Evolutionary conservation across 768 basidiomycete species (phyloP).

Genomic region (Clitopilus hobsonii): DNA sequence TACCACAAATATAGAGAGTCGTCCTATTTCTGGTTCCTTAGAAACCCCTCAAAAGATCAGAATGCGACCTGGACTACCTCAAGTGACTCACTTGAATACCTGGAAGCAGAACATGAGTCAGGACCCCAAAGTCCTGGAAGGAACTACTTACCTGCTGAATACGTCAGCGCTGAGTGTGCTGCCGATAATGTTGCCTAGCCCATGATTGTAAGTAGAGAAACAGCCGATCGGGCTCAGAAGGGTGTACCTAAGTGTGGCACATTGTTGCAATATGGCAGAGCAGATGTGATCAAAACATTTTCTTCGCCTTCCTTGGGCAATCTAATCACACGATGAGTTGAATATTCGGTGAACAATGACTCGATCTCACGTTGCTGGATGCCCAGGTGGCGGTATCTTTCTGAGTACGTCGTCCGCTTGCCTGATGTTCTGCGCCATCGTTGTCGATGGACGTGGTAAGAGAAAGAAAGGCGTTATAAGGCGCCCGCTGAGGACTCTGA

Average conservation of each 20-base stretch:
- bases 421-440: slow-evolving; percentile 54
- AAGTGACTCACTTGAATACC: slow-evolving; percentile 69
- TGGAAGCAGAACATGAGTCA: slow-evolving; percentile 17
- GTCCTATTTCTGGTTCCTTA: slow-evolving; percentile 78
- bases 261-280: slow-evolving; percentile 95
- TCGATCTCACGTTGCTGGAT: slow-evolving; percentile 38
- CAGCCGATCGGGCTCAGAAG: slow-evolving; percentile 8
- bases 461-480: slow-evolving; percentile 5
- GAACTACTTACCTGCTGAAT: slow-evolving; percentile 77
- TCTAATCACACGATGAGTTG: slow-evolving; percentile 21
- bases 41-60: too few relatives aligned
- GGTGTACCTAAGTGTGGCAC: slow-evolving; percentile 87
- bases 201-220: slow-evolving; percentile 7
- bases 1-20: slow-evolving; percentile 94
- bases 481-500: slow-evolving; percentile 4
- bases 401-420: slow-evolving; percentile 45
- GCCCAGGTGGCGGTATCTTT: slow-evolving; percentile 47
- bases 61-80: too few relatives aligned
- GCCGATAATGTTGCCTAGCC: slow-evolving; percentile 84
- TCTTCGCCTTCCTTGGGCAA: slow-evolving; percentile 79
- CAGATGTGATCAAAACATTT: slow-evolving; percentile 91
- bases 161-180: slow-evolving; percentile 97
- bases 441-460: slow-evolving; percentile 5
- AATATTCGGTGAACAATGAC: slow-evolving; percentile 5
- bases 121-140: neutral